Evolutionary conservation across 805 yeast species (phyloP), one percentile per base, ranked within the genome.

Genomic region (Wilhelminamyces savonicus): DNA sequence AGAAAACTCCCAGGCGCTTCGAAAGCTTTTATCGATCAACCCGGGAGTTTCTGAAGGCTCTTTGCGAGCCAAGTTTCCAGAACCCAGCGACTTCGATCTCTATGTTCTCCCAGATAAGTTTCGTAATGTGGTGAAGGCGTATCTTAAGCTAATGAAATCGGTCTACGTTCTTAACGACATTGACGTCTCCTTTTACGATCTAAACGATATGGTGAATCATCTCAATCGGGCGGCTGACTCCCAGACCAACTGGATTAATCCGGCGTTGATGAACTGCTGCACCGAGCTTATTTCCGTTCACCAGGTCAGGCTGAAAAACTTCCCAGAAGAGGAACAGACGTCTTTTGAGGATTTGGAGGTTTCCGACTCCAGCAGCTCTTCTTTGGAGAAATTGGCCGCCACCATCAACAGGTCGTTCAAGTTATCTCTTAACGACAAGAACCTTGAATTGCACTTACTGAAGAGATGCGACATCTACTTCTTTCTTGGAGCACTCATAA

Each of bases 341-440:
- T 54, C 54, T 3, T 48, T 48, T 24, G 46, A 43, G 39, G 28
- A 28, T 10, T 7, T 19, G 25, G 16, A 56, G 52, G 13, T 30
- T 31, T 16, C 23, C 17, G 4, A 29, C 35, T 16, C 26, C 34
- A 8, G 38, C 55, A 10, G 32, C 41, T 39, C 58, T 13, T 40
- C 54, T 4, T 38, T 71, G 35, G 82, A 77, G 33, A 64, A 62
- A 26, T 69, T 83, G 24, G 78, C 84, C 0, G 62, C 77, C 36
- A 67, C 79, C 3, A 65, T 86, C 31, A 86, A 85, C 52, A 69
- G 76, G 36, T 72, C 88, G 5, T 82, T 85, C 57, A 83, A 81
- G 34, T 49, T 82, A 4, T 83, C 94, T 38, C 61, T 87, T 25
- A 83, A 82, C 39, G 96, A 87, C 53, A 69, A 88, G 34, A 76